Percentiles rank a stretch among this genome's conserved stretches.
These are phyloP conservation scores for Heterococcus sp. DNA, from an alignment of 108 stramenopile genomes.

Conservation along the genomic window DNA sequence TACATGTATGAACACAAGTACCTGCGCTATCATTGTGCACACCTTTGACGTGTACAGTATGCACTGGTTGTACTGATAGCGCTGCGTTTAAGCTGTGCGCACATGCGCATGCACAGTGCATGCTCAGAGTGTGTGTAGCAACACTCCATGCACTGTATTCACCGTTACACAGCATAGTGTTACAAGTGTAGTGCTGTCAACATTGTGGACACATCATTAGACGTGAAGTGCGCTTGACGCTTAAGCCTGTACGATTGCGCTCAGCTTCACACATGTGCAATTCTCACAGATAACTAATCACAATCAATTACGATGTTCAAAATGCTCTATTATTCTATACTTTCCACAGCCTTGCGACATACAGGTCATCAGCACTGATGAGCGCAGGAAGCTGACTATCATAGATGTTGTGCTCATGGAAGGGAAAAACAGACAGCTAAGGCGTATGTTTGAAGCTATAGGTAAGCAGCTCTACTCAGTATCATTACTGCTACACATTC, in stretches of 20 bases:
- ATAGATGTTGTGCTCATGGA: slow-evolving; percentile 21
- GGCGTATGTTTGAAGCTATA: slow-evolving; percentile 44
- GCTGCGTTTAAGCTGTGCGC: too few species aligned
- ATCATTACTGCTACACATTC: too few species aligned
- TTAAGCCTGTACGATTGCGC: too few species aligned
- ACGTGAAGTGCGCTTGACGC: too few species aligned
- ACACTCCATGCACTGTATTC: neutral
- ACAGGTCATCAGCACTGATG: slow-evolving; percentile 20
- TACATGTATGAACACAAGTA: too few species aligned
- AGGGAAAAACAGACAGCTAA: slow-evolving; percentile 34
- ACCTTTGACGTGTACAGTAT: too few species aligned
- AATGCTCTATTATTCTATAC: neutral
- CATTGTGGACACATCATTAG: neutral
- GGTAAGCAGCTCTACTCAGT: neutral
- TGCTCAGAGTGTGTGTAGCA: neutral
- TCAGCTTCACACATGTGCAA: too few species aligned
- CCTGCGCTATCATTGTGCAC: too few species aligned
- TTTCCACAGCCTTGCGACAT: slow-evolving; percentile 11
- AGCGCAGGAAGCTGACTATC: neutral
- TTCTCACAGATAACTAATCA: neutral
- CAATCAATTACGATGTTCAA: neutral
- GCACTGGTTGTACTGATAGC: too few species aligned
- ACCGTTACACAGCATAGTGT: neutral
- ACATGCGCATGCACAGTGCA: too few species aligned
- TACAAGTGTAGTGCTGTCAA: neutral